phyloP scores from a whole-genome alignment of 768 basidiomycete species.

The Leccinum broughii region DNA sequence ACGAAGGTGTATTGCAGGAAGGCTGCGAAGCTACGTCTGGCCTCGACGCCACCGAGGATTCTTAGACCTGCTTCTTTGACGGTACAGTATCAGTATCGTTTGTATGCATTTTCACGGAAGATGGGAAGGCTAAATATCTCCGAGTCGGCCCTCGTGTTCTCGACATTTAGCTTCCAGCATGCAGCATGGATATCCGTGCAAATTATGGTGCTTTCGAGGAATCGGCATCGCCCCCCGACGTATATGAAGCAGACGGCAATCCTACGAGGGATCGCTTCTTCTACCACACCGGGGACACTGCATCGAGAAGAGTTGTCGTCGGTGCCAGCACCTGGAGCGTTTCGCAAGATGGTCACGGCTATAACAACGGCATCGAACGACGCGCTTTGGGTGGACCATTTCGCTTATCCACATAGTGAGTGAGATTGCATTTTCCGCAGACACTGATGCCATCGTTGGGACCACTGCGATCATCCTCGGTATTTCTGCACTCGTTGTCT shows the following conservation, averaged over 20 bases:
- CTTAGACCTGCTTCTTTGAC: constrained; percentile 4
- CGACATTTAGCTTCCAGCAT: constrained; percentile 6
- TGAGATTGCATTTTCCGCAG: background rate
- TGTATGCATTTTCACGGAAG: background rate
- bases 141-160: background rate
- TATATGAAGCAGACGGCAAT: constrained; percentile 1
- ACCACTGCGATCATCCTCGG: background rate
- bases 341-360: background rate
- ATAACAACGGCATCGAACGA: background rate
- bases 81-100: background rate
- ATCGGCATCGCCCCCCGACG: background rate
- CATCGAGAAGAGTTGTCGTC: background rate
- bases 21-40: constrained; percentile 1
- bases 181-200: background rate
- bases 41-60: background rate
- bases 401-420: background rate
- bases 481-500: background rate
- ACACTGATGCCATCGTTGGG: background rate
- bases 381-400: background rate
- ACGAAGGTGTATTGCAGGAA: background rate
- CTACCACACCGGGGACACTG: background rate
- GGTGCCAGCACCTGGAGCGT: background rate
- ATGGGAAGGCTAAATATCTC: background rate
- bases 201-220: background rate
- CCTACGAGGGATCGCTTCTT: background rate